A percentile compares a stretch with the other conserved stretches of the same genome.
phyloP scores from a whole-genome alignment of 257 asterid species.

The Nicotiana knightiana region DNA sequence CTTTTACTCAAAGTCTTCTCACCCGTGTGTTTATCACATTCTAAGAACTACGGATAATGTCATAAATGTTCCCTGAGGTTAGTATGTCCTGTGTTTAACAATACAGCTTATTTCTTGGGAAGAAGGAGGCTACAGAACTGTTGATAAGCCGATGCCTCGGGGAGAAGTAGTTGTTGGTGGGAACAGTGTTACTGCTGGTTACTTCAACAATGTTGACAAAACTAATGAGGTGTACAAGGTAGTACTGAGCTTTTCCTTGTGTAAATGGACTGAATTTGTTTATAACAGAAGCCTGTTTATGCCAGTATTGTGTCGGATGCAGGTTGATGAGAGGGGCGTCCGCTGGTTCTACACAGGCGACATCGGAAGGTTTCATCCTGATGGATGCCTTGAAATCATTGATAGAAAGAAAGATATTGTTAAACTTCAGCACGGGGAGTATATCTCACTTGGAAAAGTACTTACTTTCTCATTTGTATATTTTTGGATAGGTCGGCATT shows the following conservation, averaged over 20 bases:
- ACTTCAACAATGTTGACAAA: constrained; percentile 67
- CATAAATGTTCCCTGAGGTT: neutral
- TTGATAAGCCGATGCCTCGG: constrained; percentile 86
- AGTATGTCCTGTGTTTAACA: constrained; percentile 9
- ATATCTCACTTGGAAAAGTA: constrained; percentile 91
- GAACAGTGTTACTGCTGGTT: constrained; percentile 81
- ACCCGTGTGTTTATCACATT: neutral
- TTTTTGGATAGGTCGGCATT: no score
- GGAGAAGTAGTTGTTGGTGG: constrained; percentile 89
- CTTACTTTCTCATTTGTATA: neutral
- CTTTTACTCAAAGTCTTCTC: neutral
- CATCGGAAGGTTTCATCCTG: constrained; percentile 83
- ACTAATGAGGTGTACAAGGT: constrained; percentile 77
- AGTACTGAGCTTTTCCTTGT: constrained; percentile 10
- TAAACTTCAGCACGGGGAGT: constrained; percentile 94
- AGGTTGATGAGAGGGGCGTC: constrained; percentile 83
- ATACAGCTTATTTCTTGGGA: constrained; percentile 92
- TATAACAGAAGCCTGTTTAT: constrained; percentile 8
- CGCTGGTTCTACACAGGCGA: constrained; percentile 92
- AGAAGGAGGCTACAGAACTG: constrained; percentile 70
- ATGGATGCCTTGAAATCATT: constrained; percentile 88
- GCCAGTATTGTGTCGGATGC: constrained; percentile 10
- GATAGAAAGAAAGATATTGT: constrained; percentile 92
- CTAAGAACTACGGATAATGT: neutral
- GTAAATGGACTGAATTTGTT: neutral